phyloP scores from a whole-genome alignment of 257 asterid species.

The Solanum appendiculatum region DNA sequence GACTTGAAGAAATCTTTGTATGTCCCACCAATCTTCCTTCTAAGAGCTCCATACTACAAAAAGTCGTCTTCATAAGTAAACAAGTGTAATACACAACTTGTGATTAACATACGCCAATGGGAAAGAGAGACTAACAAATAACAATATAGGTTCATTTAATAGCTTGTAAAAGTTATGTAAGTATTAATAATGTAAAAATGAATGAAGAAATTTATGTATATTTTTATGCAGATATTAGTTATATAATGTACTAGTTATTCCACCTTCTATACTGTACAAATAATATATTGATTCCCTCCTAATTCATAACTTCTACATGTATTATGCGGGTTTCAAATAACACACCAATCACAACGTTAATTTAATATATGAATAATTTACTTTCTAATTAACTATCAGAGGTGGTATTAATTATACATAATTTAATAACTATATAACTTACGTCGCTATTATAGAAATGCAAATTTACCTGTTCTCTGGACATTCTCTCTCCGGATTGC shows the following conservation, averaged over 20 bases:
- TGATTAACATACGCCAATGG: neutral
- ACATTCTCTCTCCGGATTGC: constrained; percentile 64
- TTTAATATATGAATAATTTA: too few relatives aligned
- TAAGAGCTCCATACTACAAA: constrained; percentile 80
- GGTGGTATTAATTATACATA: too few relatives aligned
- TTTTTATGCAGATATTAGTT: neutral
- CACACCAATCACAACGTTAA: too few relatives aligned
- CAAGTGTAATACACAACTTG: neutral
- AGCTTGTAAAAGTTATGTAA: neutral
- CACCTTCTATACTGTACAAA: too few relatives aligned
- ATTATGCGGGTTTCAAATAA: too few relatives aligned
- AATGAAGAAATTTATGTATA: neutral
- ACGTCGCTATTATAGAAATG: neutral
- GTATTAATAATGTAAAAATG: too few relatives aligned
- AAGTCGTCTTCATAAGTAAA: neutral
- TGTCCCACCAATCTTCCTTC: constrained; percentile 98
- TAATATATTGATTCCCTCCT: too few relatives aligned
- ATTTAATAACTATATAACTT: neutral
- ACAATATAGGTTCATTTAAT: too few relatives aligned
- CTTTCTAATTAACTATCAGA: too few relatives aligned
- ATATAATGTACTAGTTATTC: too few relatives aligned
- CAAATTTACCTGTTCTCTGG: constrained; percentile 50
- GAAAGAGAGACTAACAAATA: neutral
- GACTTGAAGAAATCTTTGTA: constrained; percentile 98
- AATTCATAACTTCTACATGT: too few relatives aligned